Conservation (phyloP, 495 filamentous ascomycete species). For the Aspergillus cavernicola region DNA sequence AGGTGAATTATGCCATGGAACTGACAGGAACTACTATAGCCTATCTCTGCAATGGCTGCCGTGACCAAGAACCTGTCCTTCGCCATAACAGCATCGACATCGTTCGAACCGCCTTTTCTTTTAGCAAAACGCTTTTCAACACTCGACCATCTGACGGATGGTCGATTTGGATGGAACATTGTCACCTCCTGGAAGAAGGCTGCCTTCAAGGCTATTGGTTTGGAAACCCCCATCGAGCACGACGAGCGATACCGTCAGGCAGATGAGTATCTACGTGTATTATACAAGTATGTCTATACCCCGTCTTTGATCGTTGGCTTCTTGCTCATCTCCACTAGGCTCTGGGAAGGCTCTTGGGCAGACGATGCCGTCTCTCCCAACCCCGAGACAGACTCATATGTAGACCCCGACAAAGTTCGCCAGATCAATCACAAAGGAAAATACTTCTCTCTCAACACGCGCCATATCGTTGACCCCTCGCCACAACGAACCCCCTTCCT, state of each 20-base stretch:
- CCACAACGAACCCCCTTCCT: conserved; percentile 62
- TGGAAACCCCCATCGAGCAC: conserved; percentile 54
- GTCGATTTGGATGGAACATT: conserved; percentile 63
- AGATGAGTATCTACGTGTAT: conserved; percentile 56
- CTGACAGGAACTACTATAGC: conserved; percentile 21
- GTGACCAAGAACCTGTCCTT: conserved; percentile 47
- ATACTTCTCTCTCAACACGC: conserved; percentile 49
- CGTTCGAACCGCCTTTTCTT: conserved; percentile 55
- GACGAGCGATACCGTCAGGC: conserved; percentile 59
- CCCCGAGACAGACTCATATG: conserved; percentile 47
- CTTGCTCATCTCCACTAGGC: conserved; percentile 22
- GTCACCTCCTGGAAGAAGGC: conserved; percentile 59
- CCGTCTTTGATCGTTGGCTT: not conserved
- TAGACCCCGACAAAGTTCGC: conserved; percentile 52
- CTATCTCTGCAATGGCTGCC: conserved; percentile 48
- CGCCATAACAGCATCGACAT: conserved; percentile 50
- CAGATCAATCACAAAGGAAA: conserved; percentile 58
- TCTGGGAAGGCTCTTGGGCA: conserved; percentile 62
- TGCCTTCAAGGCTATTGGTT: conserved; percentile 55
- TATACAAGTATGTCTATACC: conserved; percentile 43
- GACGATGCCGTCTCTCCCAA: conserved; percentile 49
- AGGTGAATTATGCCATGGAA: not conserved
- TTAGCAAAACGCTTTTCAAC: conserved; percentile 59
- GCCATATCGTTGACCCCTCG: conserved; percentile 56
- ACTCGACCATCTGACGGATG: conserved; percentile 59